Base-by-base conservation (phyloP, 169 alveolate genomes). In the Plasmodium yoelii region DNA sequence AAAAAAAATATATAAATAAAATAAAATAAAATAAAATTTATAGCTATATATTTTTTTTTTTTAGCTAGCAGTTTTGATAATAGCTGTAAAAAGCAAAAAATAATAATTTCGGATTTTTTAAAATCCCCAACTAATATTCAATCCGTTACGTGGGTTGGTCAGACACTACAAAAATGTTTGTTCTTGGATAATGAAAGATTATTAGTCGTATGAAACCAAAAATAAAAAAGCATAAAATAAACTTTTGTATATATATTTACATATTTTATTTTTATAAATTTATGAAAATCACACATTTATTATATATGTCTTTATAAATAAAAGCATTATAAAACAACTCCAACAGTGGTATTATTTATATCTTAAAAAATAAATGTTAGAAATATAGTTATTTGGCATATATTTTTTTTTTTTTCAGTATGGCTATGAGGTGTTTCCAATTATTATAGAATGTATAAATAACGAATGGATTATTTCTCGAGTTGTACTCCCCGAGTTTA, bases 391-490 rank as follows among this genome's bases (percentile, higher is more conserved):
- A 13, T 77, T 19, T 64, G 47, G 10, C 42, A 51, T n/a, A 39
- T 44, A 51, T 74, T 34, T 69, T 46, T 49, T 69, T 46, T 49
- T 57, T 44, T 77, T 56, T 19, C 53, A 77, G 88, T 77, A 63
- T 69, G 88, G 88, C 46, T 77, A 77, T 57, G 88, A 77, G 24
- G 26, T 77, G 57, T 77, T 77, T 51, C 88, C 88, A 53, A 77
- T 77, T 59, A 53, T 77, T 53, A 46, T 77, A 15, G 88, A 61
- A 47, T 34, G 75, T 46, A 8, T 64, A 56, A 61, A 68, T 64
- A 69, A 57, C 15, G 88, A 77, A 47, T 77, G 88, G 88, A 28
- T 69, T 53, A 53, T 77, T 19, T 77, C 88, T 39, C 63, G 57
- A 53, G 88, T 77, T 42, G 77, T 77, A 13, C 59, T 77, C n/a